phyloP scores from a whole-genome alignment of 129 eudicot genomes.

The Scalesia atractyloides region DNA sequence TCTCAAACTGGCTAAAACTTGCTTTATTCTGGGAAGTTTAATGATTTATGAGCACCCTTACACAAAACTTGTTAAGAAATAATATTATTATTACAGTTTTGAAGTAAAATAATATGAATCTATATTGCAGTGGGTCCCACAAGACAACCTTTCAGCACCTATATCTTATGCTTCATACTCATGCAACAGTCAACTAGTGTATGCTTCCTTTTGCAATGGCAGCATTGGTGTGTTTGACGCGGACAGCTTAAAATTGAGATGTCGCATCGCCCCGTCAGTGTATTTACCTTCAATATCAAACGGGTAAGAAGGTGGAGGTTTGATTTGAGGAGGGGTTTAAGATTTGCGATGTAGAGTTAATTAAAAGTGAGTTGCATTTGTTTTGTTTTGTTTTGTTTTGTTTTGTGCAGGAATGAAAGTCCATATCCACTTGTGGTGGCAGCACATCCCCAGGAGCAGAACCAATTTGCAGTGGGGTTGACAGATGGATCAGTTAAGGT shows the following conservation, averaged over 20 bases:
- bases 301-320: constrained; percentile 53
- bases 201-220: constrained; percentile 77
- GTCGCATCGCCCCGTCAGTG: constrained; percentile 69
- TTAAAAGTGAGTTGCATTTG: not conserved
- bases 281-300: constrained; percentile 52
- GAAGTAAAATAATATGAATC: not conserved
- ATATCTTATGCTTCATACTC: constrained; percentile 82
- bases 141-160: constrained; percentile 73
- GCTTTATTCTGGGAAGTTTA: no score
- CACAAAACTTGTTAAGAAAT: not conserved
- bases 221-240: constrained; percentile 81
- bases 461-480: constrained; percentile 83
- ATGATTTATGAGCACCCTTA: no score
- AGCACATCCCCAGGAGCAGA: constrained; percentile 78
- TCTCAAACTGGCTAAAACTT: no score
- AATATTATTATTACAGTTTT: not conserved
- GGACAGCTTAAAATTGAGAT: constrained; percentile 66
- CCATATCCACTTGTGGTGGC: constrained; percentile 71
- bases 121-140: constrained; percentile 70
- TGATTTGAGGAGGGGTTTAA: not conserved
- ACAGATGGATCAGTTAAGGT: constrained; percentile 83
- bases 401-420: constrained; percentile 55
- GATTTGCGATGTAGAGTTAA: not conserved
- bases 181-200: constrained; percentile 75
- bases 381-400: no score